Percentiles rank a stretch among this genome's conserved stretches.
Evolutionary conservation across 164 flowering plant genomes (phyloP).

Genomic region (Buxus sempervirens): DNA sequence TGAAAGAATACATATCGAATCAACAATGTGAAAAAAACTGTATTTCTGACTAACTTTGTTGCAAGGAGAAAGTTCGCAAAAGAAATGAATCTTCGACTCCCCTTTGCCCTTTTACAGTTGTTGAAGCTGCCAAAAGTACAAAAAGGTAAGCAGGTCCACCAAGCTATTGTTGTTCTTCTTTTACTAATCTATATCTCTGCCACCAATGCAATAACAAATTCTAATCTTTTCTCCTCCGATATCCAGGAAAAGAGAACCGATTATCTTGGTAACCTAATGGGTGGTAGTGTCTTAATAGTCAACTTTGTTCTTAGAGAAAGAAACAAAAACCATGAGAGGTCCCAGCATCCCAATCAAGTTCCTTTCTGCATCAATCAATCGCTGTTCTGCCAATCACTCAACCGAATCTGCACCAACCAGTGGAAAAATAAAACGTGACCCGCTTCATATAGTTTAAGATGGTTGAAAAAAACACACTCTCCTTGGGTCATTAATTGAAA

Average conservation of each 20-base stretch:
- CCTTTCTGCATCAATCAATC: not conserved
- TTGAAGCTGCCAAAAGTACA: not conserved
- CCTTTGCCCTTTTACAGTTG: not conserved
- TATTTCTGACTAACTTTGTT: not conserved
- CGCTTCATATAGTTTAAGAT: not conserved
- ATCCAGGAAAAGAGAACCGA: no score
- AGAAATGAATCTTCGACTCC: not conserved
- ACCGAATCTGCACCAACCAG: slow-evolving; percentile 2
- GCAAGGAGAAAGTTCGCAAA: not conserved
- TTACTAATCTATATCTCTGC: not conserved
- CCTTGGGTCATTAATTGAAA: not conserved
- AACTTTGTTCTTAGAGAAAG: no score
- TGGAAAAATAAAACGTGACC: not conserved
- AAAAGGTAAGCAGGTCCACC: not conserved
- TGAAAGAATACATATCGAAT: no score
- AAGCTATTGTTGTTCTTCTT: not conserved
- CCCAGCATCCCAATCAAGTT: not conserved
- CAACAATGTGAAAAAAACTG: not conserved
- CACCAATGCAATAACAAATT: no score
- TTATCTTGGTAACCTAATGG: not conserved
- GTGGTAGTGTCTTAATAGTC: not conserved
- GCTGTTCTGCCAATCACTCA: not conserved
- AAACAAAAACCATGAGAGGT: not conserved
- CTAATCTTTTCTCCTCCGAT: not conserved
- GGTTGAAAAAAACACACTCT: not conserved